These are phyloP conservation scores for Aquilaria sinensis DNA, from an alignment of 345 rosid genomes.

Conservation along the genomic window DNA sequence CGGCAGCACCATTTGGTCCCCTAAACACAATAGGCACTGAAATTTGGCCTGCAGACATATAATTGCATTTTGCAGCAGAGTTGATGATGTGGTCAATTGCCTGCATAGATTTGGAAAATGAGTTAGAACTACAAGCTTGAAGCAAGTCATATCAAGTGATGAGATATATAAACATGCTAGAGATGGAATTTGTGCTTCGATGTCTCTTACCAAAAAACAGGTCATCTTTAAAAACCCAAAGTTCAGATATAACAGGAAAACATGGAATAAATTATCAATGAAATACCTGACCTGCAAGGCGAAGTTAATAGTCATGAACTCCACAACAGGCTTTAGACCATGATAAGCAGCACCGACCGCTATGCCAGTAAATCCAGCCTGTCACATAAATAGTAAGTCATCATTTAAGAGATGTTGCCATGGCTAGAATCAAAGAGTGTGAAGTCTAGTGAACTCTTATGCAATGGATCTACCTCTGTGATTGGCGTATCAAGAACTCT, in stretches of 20 bases:
- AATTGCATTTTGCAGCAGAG: conserved; percentile 80
- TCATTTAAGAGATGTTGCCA: too few relatives aligned
- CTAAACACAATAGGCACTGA: conserved; percentile 83
- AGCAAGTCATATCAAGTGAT: background rate
- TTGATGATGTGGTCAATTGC: conserved; percentile 93
- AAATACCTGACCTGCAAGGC: conserved; percentile 69
- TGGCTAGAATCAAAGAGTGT: too few relatives aligned
- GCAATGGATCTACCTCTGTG: conserved; percentile 54
- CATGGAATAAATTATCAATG: background rate
- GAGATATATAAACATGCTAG: too few relatives aligned
- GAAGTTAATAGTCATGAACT: conserved; percentile 95
- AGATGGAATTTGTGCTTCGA: too few relatives aligned
- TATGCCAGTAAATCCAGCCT: conserved; percentile 98
- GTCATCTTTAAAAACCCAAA: too few relatives aligned
- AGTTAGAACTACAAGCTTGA: background rate
- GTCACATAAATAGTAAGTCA: conserved; percentile 12
- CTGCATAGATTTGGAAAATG: conserved; percentile 32
- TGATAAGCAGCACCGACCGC: conserved; percentile 96
- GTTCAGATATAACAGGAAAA: background rate
- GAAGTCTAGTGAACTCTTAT: too few relatives aligned
- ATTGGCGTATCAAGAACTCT: conserved; percentile 94
- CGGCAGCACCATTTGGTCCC: conserved; percentile 98
- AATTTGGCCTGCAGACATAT: conserved; percentile 90
- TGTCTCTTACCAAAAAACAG: too few relatives aligned
- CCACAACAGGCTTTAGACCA: conserved; percentile 80